Base-by-base conservation (phyloP, 1,284 basidiomycete genomes). In the Psilocybe mexicana region DNA sequence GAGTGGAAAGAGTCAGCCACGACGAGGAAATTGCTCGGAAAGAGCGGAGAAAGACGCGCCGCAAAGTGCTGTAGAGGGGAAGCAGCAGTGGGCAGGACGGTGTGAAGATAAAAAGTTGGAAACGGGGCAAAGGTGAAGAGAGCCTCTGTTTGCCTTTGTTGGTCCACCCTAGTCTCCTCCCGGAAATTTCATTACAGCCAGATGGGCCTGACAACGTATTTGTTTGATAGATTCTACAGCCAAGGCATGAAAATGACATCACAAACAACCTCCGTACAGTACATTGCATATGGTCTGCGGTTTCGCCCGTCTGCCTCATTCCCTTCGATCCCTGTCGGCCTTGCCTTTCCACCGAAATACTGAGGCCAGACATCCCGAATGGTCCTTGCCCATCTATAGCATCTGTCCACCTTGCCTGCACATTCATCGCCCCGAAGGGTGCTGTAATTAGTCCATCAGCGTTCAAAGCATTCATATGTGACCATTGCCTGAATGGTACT, bases 81-180 rank as follows among this genome's bases (percentile, higher is more conserved):
- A 28, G 35, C 50, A 56, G 56, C 55, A 58, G 53, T 56, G 58
- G 12, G 49, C 58, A 55, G 48, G 55, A 54, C 57, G 54, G 54
- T 46, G 55, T 56, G 57, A 59, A 59, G 56, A 59, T 47, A 60
- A 60, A 61, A 61, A 53, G 47, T 43, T 5, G 40, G n/a, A 18
- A 25, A 35, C 23, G n/a, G 44, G 23, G 18, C 18, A 18, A 18
- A 18, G 14, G 44, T 36, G 45, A 44, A 54, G 36, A 49, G 44
- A 36, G n/a, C 46, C 14, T 23, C 30, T 63, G 59, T 63, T 63
- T 63, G 61, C 50, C 3, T 23, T 43, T 60, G 61, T 63, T 63
- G 61, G 49, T 57, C 59, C 33, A 14, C 25, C 45, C 7, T 55
- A 25, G 26, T 23, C 40, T 48, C 26, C n/a, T 38, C 36, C 48